These are phyloP conservation scores for Hypoxylon sp. DNA, from an alignment of 2,329 filamentous ascomycete genomes.

Conservation along the genomic window DNA sequence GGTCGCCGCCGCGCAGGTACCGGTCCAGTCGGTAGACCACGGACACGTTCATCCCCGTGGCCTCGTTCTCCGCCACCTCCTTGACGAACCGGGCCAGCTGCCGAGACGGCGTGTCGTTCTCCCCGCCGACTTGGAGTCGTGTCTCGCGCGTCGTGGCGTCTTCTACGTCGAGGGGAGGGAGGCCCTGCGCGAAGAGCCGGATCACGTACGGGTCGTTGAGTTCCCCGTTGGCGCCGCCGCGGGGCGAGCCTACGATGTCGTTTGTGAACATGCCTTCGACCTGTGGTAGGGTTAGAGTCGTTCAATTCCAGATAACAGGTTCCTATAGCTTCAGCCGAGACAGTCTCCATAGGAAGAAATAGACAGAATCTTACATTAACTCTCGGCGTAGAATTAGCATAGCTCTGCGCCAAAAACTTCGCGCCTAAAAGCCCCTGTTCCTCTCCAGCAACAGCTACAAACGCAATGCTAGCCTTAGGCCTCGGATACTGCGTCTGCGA, in stretches of 20 bases:
- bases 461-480: slow-evolving; percentile 62
- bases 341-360: neutral
- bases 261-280: slow-evolving; percentile 66
- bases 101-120: slow-evolving; percentile 64
- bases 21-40: slow-evolving; percentile 65
- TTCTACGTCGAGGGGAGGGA: slow-evolving; percentile 52
- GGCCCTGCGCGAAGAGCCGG: slow-evolving; percentile 63
- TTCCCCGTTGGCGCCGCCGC: slow-evolving; percentile 54
- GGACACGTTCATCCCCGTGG: slow-evolving; percentile 63
- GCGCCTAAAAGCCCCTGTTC: slow-evolving; percentile 65
- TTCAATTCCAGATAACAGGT: no score
- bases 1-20: slow-evolving; percentile 65
- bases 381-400: slow-evolving; percentile 55
- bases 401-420: slow-evolving; percentile 59
- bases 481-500: slow-evolving; percentile 51
- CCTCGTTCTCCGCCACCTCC: slow-evolving; percentile 61
- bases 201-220: slow-evolving; percentile 59
- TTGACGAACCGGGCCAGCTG: slow-evolving; percentile 63
- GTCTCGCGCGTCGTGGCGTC: slow-evolving; percentile 48
- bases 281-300: no score
- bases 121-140: slow-evolving; percentile 57
- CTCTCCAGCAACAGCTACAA: slow-evolving; percentile 65
- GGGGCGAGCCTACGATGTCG: slow-evolving; percentile 64
- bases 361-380: slow-evolving; percentile 43
- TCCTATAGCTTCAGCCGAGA: no score